These are phyloP conservation scores for Lathyrus aphaca DNA, from an alignment of 306 rosid genomes.

Conservation along the genomic window DNA sequence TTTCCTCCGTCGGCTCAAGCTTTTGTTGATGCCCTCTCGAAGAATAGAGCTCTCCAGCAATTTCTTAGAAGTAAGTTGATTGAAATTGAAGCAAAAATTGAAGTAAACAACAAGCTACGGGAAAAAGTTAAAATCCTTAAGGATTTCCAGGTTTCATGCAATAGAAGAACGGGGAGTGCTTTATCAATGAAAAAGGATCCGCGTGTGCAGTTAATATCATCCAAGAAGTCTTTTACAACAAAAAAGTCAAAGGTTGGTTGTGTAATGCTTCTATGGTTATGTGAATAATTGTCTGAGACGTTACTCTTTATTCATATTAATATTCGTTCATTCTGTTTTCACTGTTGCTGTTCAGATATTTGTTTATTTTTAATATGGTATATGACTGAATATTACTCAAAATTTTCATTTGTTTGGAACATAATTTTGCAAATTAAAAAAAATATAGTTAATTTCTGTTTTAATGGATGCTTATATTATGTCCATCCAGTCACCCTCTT, in stretches of 20 bases:
- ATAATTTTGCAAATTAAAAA: background rate
- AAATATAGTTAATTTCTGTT: conserved; percentile 9
- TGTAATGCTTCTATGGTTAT: conserved; percentile 17
- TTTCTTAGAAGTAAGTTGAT: conserved; percentile 66
- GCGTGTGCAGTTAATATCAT: conserved; percentile 73
- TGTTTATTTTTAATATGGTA: conserved; percentile 2
- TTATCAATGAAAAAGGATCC: conserved; percentile 77
- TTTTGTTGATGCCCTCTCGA: conserved; percentile 73
- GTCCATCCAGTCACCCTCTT: conserved; percentile 18
- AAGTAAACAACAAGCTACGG: conserved; percentile 66
- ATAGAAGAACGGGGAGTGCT: conserved; percentile 64
- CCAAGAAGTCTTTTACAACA: conserved; percentile 42
- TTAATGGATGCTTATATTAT: background rate
- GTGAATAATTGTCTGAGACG: conserved; percentile 9
- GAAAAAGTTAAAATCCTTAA: conserved; percentile 70
- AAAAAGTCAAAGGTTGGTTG: conserved; percentile 65
- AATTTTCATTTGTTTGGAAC: conserved; percentile 19
- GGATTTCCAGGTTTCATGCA: conserved; percentile 77
- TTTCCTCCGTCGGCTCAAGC: conserved; percentile 71
- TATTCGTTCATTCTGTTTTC: conserved; percentile 26
- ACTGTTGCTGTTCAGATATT: conserved; percentile 24
- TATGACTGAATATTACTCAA: conserved; percentile 9
- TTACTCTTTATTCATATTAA: conserved; percentile 8
- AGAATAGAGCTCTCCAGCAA: conserved; percentile 72
- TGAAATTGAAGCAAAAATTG: conserved; percentile 79